Evolutionary conservation across 2,329 filamentous ascomycete species (phyloP).

Genomic region (Cladosporium halotolerans): DNA sequence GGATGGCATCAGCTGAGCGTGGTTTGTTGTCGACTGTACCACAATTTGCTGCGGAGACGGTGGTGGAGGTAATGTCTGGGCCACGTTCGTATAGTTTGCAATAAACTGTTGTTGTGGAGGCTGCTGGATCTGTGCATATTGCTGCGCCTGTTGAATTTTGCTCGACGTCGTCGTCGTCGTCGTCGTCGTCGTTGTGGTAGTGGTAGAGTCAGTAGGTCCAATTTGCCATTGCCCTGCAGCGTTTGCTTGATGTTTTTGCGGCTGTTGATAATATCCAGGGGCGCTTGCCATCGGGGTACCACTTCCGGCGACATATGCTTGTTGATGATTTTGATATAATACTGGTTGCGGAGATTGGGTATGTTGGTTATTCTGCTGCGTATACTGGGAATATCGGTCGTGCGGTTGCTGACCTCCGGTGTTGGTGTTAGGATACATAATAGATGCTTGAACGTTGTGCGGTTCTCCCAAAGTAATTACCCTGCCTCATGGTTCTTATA

Average conservation of each 20-base stretch:
- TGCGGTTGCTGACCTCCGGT: neutral
- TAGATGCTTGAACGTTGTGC: too few relatives aligned
- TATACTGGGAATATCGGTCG: neutral
- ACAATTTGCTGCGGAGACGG: neutral
- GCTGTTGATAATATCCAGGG: neutral
- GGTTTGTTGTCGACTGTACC: neutral
- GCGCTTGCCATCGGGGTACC: neutral
- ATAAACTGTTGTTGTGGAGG: neutral
- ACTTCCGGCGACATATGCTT: neutral
- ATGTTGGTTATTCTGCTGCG: neutral
- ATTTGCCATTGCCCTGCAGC: neutral
- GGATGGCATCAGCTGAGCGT: neutral
- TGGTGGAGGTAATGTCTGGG: neutral
- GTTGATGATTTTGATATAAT: neutral
- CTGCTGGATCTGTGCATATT: neutral
- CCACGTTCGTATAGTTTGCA: neutral
- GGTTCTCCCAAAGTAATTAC: too few relatives aligned
- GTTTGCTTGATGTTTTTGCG: neutral
- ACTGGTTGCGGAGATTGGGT: too few relatives aligned
- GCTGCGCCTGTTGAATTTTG: neutral
- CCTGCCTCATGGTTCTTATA: too few relatives aligned
- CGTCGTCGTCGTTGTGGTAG: slow-evolving; percentile 7
- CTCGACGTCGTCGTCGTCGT: slow-evolving; percentile 4
- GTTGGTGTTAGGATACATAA: neutral
- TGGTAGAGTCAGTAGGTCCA: neutral